phyloP scores from a whole-genome alignment of 768 basidiomycete genomes.

The Suillus tomentosus region DNA sequence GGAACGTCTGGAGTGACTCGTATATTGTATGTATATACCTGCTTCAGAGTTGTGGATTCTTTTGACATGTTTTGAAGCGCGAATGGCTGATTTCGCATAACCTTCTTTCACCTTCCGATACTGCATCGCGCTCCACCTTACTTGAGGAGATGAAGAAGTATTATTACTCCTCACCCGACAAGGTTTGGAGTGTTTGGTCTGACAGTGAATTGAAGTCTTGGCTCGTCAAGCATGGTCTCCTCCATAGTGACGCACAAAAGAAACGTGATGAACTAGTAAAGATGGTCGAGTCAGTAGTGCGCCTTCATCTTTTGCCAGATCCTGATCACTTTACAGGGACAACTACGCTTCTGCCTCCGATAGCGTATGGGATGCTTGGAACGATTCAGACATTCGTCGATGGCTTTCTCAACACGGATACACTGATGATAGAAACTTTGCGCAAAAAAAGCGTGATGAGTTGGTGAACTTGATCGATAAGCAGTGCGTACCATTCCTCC shows the following conservation, averaged over 20 bases:
- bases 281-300: slow-evolving; percentile 57
- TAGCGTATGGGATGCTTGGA: slow-evolving; percentile 69
- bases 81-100: slow-evolving; percentile 84
- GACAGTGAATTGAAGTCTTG: slow-evolving; percentile 77
- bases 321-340: slow-evolving; percentile 42
- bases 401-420: slow-evolving; percentile 81
- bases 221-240: slow-evolving; percentile 72
- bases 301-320: not conserved
- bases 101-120: slow-evolving; percentile 63
- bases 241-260: slow-evolving; percentile 71
- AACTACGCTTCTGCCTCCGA: slow-evolving; percentile 66
- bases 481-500: slow-evolving; percentile 48
- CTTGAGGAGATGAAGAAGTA: slow-evolving; percentile 71
- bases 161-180: slow-evolving; percentile 63
- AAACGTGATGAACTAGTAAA: slow-evolving; percentile 77
- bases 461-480: slow-evolving; percentile 70
- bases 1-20: slow-evolving; percentile 85
- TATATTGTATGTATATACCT: slow-evolving; percentile 59
- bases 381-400: slow-evolving; percentile 65
- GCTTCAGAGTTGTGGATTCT: not conserved
- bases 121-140: slow-evolving; percentile 55
- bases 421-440: slow-evolving; percentile 51
- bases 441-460: slow-evolving; percentile 70
- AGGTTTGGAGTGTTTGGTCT: slow-evolving; percentile 69
- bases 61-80: slow-evolving; percentile 44